Evolutionary conservation across 2,329 filamentous ascomycete species (phyloP).

Genomic region (Fusarium longipes): DNA sequence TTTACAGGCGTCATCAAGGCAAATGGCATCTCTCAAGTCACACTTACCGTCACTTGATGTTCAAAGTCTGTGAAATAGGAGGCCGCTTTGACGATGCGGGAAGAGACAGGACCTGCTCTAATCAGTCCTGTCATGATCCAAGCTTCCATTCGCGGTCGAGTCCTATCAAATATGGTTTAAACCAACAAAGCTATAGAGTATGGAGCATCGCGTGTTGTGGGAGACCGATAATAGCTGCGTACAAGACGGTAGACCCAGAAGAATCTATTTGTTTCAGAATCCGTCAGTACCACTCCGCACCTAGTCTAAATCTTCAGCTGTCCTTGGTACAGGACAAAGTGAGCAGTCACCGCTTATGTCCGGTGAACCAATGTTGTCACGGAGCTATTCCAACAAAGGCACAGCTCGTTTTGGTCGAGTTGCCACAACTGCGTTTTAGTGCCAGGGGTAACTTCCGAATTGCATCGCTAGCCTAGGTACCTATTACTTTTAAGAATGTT

Average conservation of each 20-base stretch:
- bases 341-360: slow-evolving; percentile 13
- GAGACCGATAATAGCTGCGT: neutral
- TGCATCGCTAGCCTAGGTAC: neutral
- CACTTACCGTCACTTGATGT: neutral
- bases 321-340: neutral
- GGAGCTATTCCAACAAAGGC: slow-evolving; percentile 29
- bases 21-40: neutral
- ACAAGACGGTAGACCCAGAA: neutral
- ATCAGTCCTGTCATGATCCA: no score
- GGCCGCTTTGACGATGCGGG: no score
- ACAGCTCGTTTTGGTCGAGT: slow-evolving; percentile 23
- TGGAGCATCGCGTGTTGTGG: neutral
- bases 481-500: neutral
- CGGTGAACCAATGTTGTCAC: neutral
- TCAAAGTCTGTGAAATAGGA: no score
- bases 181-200: no score
- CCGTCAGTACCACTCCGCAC: neutral
- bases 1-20: neutral
- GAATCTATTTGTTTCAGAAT: slow-evolving; percentile 18
- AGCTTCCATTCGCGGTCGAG: no score
- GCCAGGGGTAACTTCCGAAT: slow-evolving; percentile 28
- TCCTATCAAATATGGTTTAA: no score
- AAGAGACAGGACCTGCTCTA: no score
- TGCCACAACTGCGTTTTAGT: slow-evolving; percentile 37
- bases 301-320: slow-evolving; percentile 8